Evolutionary conservation across 1,139 yeast genomes (phyloP).

Genomic region (Suhomyces panamericanus): DNA sequence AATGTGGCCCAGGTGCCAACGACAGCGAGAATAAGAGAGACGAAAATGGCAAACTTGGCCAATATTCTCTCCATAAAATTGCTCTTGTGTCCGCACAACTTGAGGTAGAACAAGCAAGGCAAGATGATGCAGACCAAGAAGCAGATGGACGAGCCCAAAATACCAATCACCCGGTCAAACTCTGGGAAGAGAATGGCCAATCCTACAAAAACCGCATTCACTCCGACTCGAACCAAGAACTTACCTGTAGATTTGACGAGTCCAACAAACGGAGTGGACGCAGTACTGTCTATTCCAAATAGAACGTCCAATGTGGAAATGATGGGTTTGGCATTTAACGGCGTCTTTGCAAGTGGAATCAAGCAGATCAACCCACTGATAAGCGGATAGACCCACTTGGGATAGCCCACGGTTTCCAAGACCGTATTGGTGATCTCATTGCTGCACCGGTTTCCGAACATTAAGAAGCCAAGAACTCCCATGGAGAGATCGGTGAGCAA

Average conservation of each 20-base stretch:
- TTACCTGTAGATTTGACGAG: conserved; percentile 10
- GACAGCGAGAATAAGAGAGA: conserved; percentile 31
- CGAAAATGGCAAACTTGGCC: conserved; percentile 24
- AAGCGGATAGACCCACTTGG: conserved; percentile 59
- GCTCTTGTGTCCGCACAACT: conserved; percentile 32
- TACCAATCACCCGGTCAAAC: conserved; percentile 56
- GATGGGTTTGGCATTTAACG: conserved; percentile 84
- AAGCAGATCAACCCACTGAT: conserved; percentile 74
- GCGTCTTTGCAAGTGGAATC: conserved; percentile 85
- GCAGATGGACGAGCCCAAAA: conserved; percentile 58
- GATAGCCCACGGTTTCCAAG: conserved; percentile 70
- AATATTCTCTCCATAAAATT: conserved; percentile 24
- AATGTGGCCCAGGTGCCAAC: conserved; percentile 41
- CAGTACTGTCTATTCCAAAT: conserved; percentile 20
- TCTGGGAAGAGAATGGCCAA: conserved; percentile 59
- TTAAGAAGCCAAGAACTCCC: conserved; percentile 78
- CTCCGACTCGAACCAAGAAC: conserved; percentile 41
- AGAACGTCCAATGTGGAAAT: conserved; percentile 58
- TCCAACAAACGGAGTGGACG: background rate
- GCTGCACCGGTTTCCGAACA: conserved; percentile 77
- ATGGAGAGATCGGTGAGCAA: conserved; percentile 69
- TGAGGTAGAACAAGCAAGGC: conserved; percentile 55
- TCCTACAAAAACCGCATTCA: conserved; percentile 50
- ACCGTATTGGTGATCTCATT: conserved; percentile 85
- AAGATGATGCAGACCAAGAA: conserved; percentile 55